Conservation (phyloP, 768 basidiomycete genomes). For the Phlebiopsis flavidoalba region DNA sequence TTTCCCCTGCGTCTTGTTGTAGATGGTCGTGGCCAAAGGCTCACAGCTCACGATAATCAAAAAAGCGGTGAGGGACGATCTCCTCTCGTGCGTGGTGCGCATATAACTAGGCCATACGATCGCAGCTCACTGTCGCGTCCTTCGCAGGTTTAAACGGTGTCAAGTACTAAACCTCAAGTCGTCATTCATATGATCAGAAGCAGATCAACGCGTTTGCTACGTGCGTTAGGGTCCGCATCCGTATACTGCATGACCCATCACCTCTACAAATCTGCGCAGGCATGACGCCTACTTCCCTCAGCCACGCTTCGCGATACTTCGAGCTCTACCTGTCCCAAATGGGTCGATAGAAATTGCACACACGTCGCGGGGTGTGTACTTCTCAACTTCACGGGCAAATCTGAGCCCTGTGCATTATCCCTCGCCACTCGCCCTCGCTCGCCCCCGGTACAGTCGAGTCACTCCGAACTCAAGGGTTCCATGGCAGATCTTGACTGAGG, state of each 20-base stretch:
- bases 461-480: conserved; percentile 83
- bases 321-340: conserved; percentile 78
- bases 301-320: conserved; percentile 85
- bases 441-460: conserved; percentile 68
- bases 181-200: conserved; percentile 59
- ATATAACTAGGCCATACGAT: conserved; percentile 8
- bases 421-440: conserved; percentile 72
- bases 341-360: conserved; percentile 87
- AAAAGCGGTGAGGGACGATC: conserved; percentile 72
- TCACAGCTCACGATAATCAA: conserved; percentile 55
- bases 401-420: conserved; percentile 84
- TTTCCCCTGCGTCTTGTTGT: conserved; percentile 13
- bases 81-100: conserved; percentile 58
- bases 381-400: conserved; percentile 84
- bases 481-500: conserved; percentile 85
- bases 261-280: no score
- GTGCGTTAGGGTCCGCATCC: conserved; percentile 50
- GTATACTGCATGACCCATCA: conserved; percentile 19
- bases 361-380: conserved; percentile 83
- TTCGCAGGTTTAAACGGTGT: conserved; percentile 62
- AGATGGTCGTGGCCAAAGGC: conserved; percentile 59
- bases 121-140: background rate
- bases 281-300: conserved; percentile 33
- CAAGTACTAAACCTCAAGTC: conserved; percentile 69
- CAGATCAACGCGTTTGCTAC: conserved; percentile 91